These are phyloP conservation scores for Globisporangium viniferum DNA, from an alignment of 352 stramenopile genomes.

Conservation along the genomic window DNA sequence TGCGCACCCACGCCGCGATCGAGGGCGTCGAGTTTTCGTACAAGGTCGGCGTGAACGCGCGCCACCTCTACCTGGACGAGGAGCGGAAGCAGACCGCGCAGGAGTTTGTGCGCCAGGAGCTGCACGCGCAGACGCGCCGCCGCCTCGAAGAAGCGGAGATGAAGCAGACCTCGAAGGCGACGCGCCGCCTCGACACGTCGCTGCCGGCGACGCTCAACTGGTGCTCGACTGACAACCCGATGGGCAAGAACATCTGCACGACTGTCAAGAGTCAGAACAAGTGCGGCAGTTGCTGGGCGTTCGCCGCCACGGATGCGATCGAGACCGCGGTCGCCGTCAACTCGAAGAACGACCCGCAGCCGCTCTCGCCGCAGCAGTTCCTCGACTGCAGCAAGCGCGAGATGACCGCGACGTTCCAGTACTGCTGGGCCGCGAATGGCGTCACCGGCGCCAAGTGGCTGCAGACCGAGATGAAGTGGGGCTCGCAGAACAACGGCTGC, in stretches of 20 bases:
- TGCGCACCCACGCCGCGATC: conserved; percentile 41
- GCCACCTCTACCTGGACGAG: conserved; percentile 60
- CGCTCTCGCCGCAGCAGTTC: conserved; percentile 80
- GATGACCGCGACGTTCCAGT: conserved; percentile 71
- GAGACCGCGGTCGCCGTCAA: conserved; percentile 65
- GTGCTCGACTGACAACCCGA: conserved; percentile 69
- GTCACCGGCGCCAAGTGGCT: conserved; percentile 58
- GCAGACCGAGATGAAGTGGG: conserved; percentile 64
- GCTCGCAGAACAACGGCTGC: conserved; percentile 71
- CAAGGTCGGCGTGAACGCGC: conserved; percentile 58
- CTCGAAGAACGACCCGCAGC: conserved; percentile 33
- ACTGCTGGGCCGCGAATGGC: conserved; percentile 62
- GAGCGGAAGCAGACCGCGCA: conserved; percentile 30
- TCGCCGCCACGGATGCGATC: conserved; percentile 73
- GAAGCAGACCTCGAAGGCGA: conserved; percentile 7
- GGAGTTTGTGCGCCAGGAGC: conserved; percentile 62
- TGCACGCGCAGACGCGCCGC: conserved; percentile 35
- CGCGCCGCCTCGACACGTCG: conserved; percentile 6
- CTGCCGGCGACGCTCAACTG: conserved; percentile 54
- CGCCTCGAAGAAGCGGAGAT: conserved; percentile 14
- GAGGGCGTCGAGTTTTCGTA: conserved; percentile 54
- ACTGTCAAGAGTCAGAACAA: conserved; percentile 77
- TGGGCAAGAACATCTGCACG: conserved; percentile 63
- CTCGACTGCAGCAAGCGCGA: conserved; percentile 67
- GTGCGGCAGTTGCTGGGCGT: conserved; percentile 82